A percentile compares a stretch with the other conserved stretches of the same genome.
Evolutionary conservation across 176 grass and related monocot genomes (phyloP).

Genomic region (Rhipidocladum racemiflorum): DNA sequence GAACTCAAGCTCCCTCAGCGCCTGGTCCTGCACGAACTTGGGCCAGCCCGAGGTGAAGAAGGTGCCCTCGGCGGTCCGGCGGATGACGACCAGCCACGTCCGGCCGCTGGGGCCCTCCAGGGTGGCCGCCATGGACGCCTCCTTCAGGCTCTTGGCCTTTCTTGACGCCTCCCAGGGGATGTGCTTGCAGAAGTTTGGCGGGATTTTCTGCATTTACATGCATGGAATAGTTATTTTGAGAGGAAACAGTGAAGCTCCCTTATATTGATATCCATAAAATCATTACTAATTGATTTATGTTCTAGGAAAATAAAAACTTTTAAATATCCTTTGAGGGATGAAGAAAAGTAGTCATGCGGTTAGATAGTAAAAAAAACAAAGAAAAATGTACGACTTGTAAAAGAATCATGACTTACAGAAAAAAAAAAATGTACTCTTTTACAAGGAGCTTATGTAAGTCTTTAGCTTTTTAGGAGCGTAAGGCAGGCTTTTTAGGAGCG

Average conservation of each 20-base stretch:
- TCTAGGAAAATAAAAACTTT: background rate
- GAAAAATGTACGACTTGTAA: background rate
- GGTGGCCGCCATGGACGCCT: conserved; percentile 46
- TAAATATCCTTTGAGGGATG: background rate
- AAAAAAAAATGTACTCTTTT: background rate
- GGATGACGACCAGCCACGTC: conserved; percentile 59
- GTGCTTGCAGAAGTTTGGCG: conserved; percentile 75
- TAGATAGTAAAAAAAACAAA: too few relatives aligned
- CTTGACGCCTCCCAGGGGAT: conserved; percentile 46
- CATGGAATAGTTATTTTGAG: background rate
- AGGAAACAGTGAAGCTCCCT: too few relatives aligned
- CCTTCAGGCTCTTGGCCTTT: conserved; percentile 31
- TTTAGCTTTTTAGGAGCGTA: too few relatives aligned
- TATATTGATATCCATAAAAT: background rate
- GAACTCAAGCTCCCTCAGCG: conserved; percentile 66
- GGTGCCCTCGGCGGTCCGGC: conserved; percentile 42
- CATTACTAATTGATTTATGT: background rate
- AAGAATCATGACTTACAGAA: background rate
- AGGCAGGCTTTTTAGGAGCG: too few relatives aligned
- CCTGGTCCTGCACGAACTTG: conserved; percentile 67
- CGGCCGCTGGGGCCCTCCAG: conserved; percentile 68
- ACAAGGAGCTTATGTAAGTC: too few relatives aligned
- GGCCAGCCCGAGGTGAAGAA: conserved; percentile 72
- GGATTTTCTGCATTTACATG: conserved; percentile 63
- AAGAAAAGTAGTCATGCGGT: background rate